A percentile compares a stretch with the other conserved stretches of the same genome.
Evolutionary conservation across 805 yeast genomes (phyloP).

Genomic region (Pichia californica): DNA sequence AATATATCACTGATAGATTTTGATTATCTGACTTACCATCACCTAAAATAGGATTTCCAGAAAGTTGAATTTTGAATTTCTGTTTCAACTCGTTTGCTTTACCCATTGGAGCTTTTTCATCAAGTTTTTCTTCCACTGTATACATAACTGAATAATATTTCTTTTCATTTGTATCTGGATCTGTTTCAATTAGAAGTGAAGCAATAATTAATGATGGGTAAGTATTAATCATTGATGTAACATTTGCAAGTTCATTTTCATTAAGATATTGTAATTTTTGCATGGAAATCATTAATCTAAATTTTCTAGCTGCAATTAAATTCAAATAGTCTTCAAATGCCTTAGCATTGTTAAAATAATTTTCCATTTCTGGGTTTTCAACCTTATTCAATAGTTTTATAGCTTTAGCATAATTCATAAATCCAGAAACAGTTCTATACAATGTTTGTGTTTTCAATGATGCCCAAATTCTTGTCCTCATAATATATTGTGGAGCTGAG

Average conservation of each 20-base stretch:
- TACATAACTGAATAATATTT: constrained; percentile 61
- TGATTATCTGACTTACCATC: constrained; percentile 97
- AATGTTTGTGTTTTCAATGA: constrained; percentile 78
- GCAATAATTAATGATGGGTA: constrained; percentile 63
- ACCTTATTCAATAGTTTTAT: constrained; percentile 60
- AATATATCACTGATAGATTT: constrained; percentile 77
- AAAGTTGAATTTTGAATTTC: constrained; percentile 60
- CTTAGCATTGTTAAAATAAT: constrained; percentile 31
- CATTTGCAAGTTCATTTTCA: constrained; percentile 59
- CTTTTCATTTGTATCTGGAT: constrained; percentile 34
- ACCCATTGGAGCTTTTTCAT: constrained; percentile 34
- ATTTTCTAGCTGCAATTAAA: constrained; percentile 72
- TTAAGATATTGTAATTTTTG: constrained; percentile 69
- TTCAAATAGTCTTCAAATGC: constrained; percentile 60
- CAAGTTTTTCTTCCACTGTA: constrained; percentile 46
- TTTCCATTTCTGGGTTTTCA: constrained; percentile 54
- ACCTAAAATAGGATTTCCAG: constrained; percentile 93
- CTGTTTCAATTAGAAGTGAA: constrained; percentile 44
- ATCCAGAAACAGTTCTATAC: constrained; percentile 78
- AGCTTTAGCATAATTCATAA: constrained; percentile 72
- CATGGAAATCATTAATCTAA: constrained; percentile 78
- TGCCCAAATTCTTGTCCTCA: constrained; percentile 83
- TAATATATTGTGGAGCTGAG: constrained; percentile 53
- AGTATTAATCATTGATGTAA: constrained; percentile 58
- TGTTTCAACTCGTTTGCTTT: constrained; percentile 31